Conservation (phyloP, 345 rosid genomes). For the Tarenaya hassleriana region DNA sequence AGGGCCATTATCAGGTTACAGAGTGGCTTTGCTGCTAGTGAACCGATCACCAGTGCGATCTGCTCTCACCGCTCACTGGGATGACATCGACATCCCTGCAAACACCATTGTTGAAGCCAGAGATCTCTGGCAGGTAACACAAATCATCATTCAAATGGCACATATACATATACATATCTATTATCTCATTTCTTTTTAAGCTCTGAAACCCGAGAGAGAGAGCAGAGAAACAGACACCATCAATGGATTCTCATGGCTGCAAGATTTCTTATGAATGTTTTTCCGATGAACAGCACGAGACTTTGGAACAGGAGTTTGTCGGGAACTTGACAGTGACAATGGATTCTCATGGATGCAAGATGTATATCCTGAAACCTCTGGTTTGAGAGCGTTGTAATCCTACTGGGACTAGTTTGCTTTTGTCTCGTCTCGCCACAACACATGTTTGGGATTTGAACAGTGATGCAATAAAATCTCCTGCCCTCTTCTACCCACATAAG, state of each 20-base stretch:
- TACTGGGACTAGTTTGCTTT: no score
- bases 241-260: background rate
- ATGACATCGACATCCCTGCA: conserved; percentile 52
- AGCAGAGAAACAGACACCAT: no score
- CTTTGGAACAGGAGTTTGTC: conserved; percentile 43
- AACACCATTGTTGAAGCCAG: conserved; percentile 43
- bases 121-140: conserved; percentile 75
- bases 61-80: conserved; percentile 60
- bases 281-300: conserved; percentile 60
- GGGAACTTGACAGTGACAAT: conserved; percentile 52
- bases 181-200: background rate
- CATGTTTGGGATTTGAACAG: no score
- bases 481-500: no score
- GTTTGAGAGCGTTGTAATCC: conserved; percentile 33
- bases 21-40: conserved; percentile 52
- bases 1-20: conserved; percentile 52
- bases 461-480: no score
- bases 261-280: conserved; percentile 15
- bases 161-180: background rate
- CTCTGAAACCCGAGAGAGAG: background rate
- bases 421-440: no score
- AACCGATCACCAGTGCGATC: conserved; percentile 39
- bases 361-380: conserved; percentile 72
- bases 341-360: conserved; percentile 58
- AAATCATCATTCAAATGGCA: background rate